These are phyloP conservation scores for Trametes cubensis DNA, from an alignment of 768 basidiomycete species.

Conservation along the genomic window DNA sequence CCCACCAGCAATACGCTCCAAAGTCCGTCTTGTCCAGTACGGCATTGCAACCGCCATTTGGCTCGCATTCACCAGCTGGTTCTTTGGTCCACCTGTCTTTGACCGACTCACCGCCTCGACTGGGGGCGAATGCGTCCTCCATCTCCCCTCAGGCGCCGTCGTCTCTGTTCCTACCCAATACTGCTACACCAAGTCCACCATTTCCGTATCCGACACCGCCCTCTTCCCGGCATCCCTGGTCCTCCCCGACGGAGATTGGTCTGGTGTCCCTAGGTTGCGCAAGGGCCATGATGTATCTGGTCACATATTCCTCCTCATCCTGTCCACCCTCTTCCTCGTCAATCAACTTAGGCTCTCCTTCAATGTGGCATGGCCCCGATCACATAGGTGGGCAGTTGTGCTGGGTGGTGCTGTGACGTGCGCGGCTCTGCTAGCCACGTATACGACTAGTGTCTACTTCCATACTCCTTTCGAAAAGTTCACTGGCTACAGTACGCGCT, in stretches of 20 bases:
- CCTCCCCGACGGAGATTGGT: constrained; percentile 48
- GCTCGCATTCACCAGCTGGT: constrained; percentile 81
- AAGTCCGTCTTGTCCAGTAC: constrained; percentile 55
- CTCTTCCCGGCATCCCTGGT: constrained; percentile 54
- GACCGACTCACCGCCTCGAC: constrained; percentile 65
- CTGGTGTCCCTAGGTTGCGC: constrained; percentile 59
- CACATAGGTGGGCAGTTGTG: constrained; percentile 52
- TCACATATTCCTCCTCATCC: constrained; percentile 86
- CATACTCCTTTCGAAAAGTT: constrained; percentile 88
- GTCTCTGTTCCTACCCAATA: constrained; percentile 58
- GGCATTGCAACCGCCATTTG: constrained; percentile 63
- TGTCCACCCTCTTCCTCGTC: constrained; percentile 75
- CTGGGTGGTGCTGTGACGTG: constrained; percentile 51
- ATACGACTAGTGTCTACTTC: constrained; percentile 88
- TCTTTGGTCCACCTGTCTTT: constrained; percentile 81
- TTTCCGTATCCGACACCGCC: constrained; percentile 66
- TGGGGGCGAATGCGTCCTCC: constrained; percentile 78
- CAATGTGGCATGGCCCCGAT: constrained; percentile 40
- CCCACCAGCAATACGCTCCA: constrained; percentile 46
- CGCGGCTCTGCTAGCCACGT: constrained; percentile 73
- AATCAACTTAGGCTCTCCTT: constrained; percentile 71
- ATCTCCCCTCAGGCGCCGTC: constrained; percentile 56
- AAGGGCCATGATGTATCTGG: constrained; percentile 93
- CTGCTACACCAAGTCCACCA: constrained; percentile 52
- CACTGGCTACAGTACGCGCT: constrained; percentile 74